phyloP scores from a whole-genome alignment of 2,329 filamentous ascomycete genomes.

The Calonectria henricotiae region DNA sequence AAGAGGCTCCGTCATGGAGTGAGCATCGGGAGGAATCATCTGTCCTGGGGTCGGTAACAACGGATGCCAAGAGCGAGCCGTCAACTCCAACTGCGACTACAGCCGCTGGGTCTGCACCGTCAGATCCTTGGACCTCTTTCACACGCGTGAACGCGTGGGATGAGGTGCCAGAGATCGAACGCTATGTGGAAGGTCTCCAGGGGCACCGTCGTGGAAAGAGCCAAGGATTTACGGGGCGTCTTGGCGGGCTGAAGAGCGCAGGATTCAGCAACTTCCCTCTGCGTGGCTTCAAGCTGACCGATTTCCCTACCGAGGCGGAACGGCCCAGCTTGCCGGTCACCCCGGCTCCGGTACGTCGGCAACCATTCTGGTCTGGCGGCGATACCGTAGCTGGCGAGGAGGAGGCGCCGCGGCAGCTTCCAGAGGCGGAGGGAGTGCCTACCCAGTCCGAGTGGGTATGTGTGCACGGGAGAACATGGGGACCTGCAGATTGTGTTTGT shows the following conservation, averaged over 20 bases:
- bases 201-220: constrained; percentile 67
- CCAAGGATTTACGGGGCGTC: constrained; percentile 46
- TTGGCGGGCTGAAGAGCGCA: constrained; percentile 39
- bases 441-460: constrained; percentile 95
- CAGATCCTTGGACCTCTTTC: constrained; percentile 81
- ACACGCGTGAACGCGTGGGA: constrained; percentile 94
- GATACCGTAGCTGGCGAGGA: constrained; percentile 63
- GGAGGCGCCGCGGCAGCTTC: constrained; percentile 74
- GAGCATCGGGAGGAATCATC: constrained; percentile 55
- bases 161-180: constrained; percentile 87
- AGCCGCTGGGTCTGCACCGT: constrained; percentile 62
- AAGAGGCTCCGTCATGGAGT: constrained; percentile 46
- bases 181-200: constrained; percentile 86
- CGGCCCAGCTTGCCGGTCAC: constrained; percentile 92
- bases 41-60: constrained; percentile 55
- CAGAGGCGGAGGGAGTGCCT: constrained; percentile 86
- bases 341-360: constrained; percentile 83
- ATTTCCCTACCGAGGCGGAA: constrained; percentile 88
- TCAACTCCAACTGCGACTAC: constrained; percentile 67
- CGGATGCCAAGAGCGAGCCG: constrained; percentile 59
- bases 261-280: constrained; percentile 37
- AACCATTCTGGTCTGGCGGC: constrained; percentile 76
- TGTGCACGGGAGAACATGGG: constrained; percentile 72
- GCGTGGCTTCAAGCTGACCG: constrained; percentile 79
- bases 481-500: constrained; percentile 70